phyloP scores from a whole-genome alignment of 129 eudicot species.

The Kitagawia praeruptora region DNA sequence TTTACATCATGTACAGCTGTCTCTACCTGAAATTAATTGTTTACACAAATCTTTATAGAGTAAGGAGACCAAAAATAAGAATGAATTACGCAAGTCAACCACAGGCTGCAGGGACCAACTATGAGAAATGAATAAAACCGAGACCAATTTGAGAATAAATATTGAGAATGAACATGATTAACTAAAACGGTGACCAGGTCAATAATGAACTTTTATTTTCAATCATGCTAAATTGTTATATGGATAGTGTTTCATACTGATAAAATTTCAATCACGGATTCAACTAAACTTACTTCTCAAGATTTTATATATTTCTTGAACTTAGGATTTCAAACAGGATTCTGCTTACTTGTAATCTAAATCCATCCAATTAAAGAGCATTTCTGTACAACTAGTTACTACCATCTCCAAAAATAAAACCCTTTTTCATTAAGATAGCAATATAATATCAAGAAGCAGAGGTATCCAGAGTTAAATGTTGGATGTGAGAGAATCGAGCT shows the following conservation, averaged over 20 bases:
- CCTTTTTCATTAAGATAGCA: not conserved
- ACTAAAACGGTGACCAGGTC: not conserved
- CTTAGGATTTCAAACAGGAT: not conserved
- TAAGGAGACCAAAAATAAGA: not conserved
- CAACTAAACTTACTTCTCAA: not conserved
- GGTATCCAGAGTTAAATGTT: not conserved
- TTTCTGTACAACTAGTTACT: not conserved
- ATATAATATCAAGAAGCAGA: not conserved
- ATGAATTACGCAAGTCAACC: not conserved
- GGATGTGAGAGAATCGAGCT: not conserved
- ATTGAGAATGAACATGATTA: not conserved
- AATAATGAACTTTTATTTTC: not conserved
- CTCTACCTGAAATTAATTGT: slow-evolving; percentile 54
- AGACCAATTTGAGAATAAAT: not conserved
- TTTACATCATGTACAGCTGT: slow-evolving; percentile 49
- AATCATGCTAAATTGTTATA: not conserved
- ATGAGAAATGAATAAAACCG: not conserved
- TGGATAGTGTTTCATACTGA: not conserved
- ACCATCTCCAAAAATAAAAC: not conserved
- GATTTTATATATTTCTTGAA: not conserved
- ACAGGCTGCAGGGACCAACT: not conserved
- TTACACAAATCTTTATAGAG: not conserved
- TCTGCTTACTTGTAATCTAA: not conserved
- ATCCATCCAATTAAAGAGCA: not conserved
- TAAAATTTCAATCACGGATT: not conserved